Evolutionary conservation across 208 protist species (phyloP).

Genomic region (Zelonia costaricensis): DNA sequence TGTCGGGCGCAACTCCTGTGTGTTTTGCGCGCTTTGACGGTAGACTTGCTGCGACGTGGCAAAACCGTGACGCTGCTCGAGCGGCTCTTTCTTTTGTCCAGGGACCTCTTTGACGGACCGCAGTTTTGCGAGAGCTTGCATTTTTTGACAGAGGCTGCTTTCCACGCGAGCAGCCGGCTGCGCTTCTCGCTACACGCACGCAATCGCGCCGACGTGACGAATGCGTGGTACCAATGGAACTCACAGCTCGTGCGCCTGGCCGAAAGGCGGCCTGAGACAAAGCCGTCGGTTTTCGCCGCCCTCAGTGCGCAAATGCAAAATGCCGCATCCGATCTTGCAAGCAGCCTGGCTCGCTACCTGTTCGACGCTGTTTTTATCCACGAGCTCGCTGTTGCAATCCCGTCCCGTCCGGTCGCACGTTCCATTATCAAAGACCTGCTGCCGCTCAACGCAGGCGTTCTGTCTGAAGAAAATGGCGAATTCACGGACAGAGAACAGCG

Average conservation of each 20-base stretch:
- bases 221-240: constrained; percentile 20
- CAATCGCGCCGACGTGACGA: constrained; percentile 7
- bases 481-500: constrained; percentile 6
- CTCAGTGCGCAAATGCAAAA: constrained; percentile 6
- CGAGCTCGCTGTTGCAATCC: constrained; percentile 8
- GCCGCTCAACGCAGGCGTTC: neutral
- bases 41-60: constrained; percentile 13
- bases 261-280: constrained; percentile 16
- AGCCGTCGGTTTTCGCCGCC: neutral
- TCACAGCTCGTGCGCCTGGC: constrained; percentile 4
- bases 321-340: constrained; percentile 1
- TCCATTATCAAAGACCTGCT: constrained; percentile 20
- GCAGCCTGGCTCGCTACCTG: constrained; percentile 1
- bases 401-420: constrained; percentile 1
- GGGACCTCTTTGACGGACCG: constrained; percentile 13
- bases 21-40: constrained; percentile 1
- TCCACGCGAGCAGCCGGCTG: constrained; percentile 1
- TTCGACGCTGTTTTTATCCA: constrained; percentile 27
- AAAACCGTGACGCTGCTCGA: constrained; percentile 1
- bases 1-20: neutral
- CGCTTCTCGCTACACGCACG: constrained; percentile 11
- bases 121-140: constrained; percentile 15
- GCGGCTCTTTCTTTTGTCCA: constrained; percentile 8
- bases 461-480: neutral
- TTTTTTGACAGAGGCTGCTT: constrained; percentile 1